These are phyloP conservation scores for Ceriops decandra DNA, from an alignment of 345 rosid species.

Conservation along the genomic window DNA sequence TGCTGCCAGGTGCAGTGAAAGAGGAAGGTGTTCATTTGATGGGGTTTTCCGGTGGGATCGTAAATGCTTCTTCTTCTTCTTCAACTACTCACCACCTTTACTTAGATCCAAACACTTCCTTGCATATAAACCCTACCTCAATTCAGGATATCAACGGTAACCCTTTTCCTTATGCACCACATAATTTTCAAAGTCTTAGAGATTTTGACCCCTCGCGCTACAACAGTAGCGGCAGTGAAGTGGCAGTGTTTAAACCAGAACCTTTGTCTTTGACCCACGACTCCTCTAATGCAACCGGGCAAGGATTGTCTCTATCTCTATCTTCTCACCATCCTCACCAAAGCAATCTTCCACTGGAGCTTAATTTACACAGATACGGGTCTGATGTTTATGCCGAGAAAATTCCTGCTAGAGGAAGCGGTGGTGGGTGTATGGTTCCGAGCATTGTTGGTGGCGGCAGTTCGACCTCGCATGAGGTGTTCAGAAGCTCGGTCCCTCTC, in stretches of 20 bases:
- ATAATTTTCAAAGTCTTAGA: slow-evolving; percentile 46
- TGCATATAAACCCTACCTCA: slow-evolving; percentile 44
- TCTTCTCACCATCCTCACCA: slow-evolving; percentile 53
- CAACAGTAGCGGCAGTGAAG: slow-evolving; percentile 34
- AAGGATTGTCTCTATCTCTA: slow-evolving; percentile 58
- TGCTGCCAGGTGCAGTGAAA: slow-evolving; percentile 27
- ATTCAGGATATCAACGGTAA: slow-evolving; percentile 36
- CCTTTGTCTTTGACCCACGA: slow-evolving; percentile 31
- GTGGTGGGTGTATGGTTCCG: slow-evolving; percentile 35
- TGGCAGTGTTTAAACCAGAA: slow-evolving; percentile 51
- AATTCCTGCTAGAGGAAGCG: slow-evolving; percentile 6
- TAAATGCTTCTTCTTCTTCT: slow-evolving; percentile 22
- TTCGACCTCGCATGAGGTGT: slow-evolving; percentile 39
- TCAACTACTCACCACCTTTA: slow-evolving; percentile 33
- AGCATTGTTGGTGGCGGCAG: slow-evolving; percentile 30
- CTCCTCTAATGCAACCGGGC: slow-evolving; percentile 20
- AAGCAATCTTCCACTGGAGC: slow-evolving; percentile 42
- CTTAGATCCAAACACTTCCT: slow-evolving; percentile 48
- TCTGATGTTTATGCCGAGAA: slow-evolving; percentile 24
- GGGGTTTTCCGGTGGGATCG: slow-evolving; percentile 37
- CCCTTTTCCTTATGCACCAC: slow-evolving; percentile 47
- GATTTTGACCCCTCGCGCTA: slow-evolving; percentile 37
- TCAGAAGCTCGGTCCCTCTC: slow-evolving; percentile 55
- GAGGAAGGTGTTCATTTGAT: slow-evolving; percentile 46
- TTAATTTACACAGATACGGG: slow-evolving; percentile 45